Percentiles rank a stretch among this genome's conserved stretches.
Evolutionary conservation across 2,329 filamentous ascomycete species (phyloP).

Genomic region (Apiospora arundinis): DNA sequence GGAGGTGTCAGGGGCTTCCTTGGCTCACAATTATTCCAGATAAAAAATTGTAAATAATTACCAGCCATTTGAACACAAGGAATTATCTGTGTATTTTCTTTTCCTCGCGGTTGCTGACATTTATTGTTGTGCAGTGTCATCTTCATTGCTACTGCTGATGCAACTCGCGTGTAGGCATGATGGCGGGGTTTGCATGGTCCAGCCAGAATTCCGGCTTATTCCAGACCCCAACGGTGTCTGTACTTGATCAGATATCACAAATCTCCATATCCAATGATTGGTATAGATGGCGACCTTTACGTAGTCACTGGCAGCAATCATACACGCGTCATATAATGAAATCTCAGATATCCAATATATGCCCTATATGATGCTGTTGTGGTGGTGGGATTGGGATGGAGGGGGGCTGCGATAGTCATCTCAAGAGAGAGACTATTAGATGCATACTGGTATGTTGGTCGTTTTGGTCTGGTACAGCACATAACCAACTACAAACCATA

Average conservation of each 20-base stretch:
- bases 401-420: neutral
- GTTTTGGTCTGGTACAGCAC: too few species aligned
- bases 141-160: too few species aligned
- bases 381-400: neutral
- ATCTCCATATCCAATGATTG: neutral
- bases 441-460: neutral
- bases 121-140: too few species aligned
- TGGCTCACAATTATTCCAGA: too few species aligned
- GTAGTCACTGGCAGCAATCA: neutral
- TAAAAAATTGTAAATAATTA: too few species aligned
- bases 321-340: neutral
- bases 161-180: neutral
- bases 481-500: neutral
- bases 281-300: neutral
- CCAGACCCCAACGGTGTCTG: neutral
- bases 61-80: too few species aligned
- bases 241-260: neutral
- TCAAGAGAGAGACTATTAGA: neutral
- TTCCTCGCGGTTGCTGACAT: too few species aligned
- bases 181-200: neutral
- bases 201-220: neutral
- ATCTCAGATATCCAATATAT: neutral
- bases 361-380: neutral
- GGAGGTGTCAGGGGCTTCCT: too few species aligned
- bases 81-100: too few species aligned